Evolutionary conservation across 164 flowering plant species (phyloP).

Genomic region (Aristolochia fimbriata): DNA sequence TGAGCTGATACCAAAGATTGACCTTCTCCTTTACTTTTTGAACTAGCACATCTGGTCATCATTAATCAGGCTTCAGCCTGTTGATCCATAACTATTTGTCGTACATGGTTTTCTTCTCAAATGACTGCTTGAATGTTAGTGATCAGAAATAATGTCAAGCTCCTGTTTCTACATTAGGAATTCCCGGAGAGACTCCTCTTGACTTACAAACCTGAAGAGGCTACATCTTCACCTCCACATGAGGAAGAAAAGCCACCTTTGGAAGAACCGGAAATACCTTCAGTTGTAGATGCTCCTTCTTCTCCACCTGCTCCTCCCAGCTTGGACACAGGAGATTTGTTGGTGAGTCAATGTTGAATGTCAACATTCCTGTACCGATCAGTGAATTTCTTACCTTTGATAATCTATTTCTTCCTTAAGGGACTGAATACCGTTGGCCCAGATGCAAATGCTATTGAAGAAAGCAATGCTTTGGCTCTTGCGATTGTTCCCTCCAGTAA

Average conservation of each 20-base stretch:
- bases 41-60: too few species aligned
- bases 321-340: constrained; percentile 65
- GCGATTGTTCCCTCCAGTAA: constrained; percentile 79
- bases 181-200: constrained; percentile 74
- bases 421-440: constrained; percentile 43
- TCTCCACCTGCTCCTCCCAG: constrained; percentile 22
- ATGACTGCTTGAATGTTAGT: too few species aligned
- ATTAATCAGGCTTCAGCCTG: too few species aligned
- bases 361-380: not conserved
- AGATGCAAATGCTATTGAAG: constrained; percentile 76
- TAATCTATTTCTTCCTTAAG: constrained; percentile 19
- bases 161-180: constrained; percentile 28
- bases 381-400: not conserved
- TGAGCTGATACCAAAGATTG: too few species aligned
- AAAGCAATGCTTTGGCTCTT: constrained; percentile 83
- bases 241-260: constrained; percentile 36
- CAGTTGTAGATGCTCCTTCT: constrained; percentile 25
- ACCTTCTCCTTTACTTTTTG: too few species aligned
- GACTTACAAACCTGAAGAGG: constrained; percentile 80
- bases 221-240: constrained; percentile 24
- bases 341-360: constrained; percentile 37
- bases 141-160: too few species aligned
- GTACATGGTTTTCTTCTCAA: too few species aligned
- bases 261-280: constrained; percentile 14
- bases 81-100: too few species aligned